phyloP scores from a whole-genome alignment of 306 rosid species.

The Corylus heterophylla region DNA sequence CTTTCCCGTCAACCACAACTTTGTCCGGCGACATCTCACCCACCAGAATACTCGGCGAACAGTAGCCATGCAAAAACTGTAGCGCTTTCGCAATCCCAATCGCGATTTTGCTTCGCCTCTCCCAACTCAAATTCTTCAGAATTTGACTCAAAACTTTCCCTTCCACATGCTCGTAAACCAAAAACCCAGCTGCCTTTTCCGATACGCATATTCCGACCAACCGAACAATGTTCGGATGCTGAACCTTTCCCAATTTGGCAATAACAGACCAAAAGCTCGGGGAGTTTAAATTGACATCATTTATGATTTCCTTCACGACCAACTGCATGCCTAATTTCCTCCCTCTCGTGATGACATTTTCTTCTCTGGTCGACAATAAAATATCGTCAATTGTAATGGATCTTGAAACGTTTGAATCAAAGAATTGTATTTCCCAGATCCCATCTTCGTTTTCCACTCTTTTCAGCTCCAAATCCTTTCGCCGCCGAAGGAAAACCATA shows the following conservation, averaged over 20 bases:
- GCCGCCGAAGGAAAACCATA: conserved; percentile 34
- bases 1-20: conserved; percentile 46
- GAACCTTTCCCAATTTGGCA: conserved; percentile 46
- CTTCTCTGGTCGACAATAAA: conserved; percentile 41
- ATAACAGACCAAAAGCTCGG: conserved; percentile 54
- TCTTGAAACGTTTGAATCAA: conserved; percentile 41
- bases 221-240: conserved; percentile 57
- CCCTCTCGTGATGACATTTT: conserved; percentile 46
- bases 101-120: conserved; percentile 55
- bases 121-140: conserved; percentile 60
- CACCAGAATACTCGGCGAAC: conserved; percentile 41
- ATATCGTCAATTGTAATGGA: conserved; percentile 49
- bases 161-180: conserved; percentile 50
- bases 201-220: conserved; percentile 57
- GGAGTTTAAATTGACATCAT: conserved; percentile 32
- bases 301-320: conserved; percentile 46
- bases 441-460: conserved; percentile 63
- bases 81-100: conserved; percentile 62
- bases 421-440: conserved; percentile 66
- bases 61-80: conserved; percentile 45
- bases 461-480: conserved; percentile 36
- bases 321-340: conserved; percentile 47
- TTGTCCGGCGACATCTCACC: conserved; percentile 57
- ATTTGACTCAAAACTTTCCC: conserved; percentile 46
- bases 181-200: conserved; percentile 48